A percentile compares a stretch with the other conserved stretches of the same genome.
These are phyloP conservation scores for Phialocephala subalpina DNA, from an alignment of 2,329 filamentous ascomycete species.

Conservation along the genomic window DNA sequence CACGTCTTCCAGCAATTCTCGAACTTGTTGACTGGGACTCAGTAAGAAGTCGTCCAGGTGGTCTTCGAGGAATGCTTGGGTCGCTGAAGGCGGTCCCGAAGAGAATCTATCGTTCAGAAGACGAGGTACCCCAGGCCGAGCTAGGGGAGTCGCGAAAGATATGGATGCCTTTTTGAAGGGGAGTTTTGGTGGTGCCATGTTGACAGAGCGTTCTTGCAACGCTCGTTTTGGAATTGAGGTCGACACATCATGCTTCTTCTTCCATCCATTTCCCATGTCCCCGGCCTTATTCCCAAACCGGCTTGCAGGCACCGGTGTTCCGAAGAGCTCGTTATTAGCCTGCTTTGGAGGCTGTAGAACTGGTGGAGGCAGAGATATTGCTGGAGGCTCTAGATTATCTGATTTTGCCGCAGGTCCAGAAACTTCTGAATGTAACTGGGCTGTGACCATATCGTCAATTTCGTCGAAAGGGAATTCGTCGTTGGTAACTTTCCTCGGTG, in stretches of 20 bases:
- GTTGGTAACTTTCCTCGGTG: constrained; percentile 14
- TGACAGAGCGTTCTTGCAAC: constrained; percentile 28
- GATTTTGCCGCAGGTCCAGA: constrained; percentile 23
- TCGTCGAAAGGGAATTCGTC: constrained; percentile 21
- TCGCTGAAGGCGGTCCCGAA: constrained; percentile 49
- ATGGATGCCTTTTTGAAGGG: constrained; percentile 22
- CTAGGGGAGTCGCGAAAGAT: constrained; percentile 16
- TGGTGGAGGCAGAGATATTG: background rate
- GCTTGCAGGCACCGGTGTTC: background rate
- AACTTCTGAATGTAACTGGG: constrained; percentile 32
- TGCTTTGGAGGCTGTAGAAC: background rate
- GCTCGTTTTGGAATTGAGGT: background rate
- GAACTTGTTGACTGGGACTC: constrained; percentile 62
- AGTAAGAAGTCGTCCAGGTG: constrained; percentile 63
- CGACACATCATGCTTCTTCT: background rate
- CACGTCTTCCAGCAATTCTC: constrained; percentile 54
- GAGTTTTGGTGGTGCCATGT: constrained; percentile 32
- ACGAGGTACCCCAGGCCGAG: background rate
- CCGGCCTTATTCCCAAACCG: background rate
- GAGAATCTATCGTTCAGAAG: background rate
- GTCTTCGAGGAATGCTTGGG: constrained; percentile 59
- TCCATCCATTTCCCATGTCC: background rate
- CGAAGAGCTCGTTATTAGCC: background rate
- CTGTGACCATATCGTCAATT: constrained; percentile 28
- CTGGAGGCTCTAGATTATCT: constrained; percentile 17